phyloP scores from a whole-genome alignment of 1,139 yeast species.

The Diutina scorzettiae region DNA sequence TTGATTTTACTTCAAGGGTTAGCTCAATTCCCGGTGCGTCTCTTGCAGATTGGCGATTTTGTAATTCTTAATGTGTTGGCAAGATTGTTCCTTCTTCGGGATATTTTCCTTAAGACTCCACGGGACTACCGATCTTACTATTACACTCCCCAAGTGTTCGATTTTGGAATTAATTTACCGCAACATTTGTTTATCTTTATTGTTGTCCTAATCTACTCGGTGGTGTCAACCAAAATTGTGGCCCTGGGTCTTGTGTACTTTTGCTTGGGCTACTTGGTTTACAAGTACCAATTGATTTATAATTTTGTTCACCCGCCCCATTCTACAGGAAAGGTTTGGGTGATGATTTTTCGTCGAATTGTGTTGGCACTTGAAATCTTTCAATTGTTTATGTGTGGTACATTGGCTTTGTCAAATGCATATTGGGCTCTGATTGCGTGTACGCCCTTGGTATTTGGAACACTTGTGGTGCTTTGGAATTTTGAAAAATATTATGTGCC shows the following conservation, averaged over 20 bases:
- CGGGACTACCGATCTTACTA: slow-evolving; percentile 35
- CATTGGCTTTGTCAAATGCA: slow-evolving; percentile 49
- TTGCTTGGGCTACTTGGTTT: slow-evolving; percentile 49
- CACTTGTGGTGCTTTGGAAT: slow-evolving; percentile 61
- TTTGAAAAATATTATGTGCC: slow-evolving; percentile 78
- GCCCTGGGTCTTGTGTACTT: slow-evolving; percentile 57
- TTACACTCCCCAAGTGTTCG: slow-evolving; percentile 53
- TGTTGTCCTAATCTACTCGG: slow-evolving; percentile 49
- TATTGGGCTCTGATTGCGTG: slow-evolving; percentile 28
- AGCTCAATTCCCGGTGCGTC: slow-evolving; percentile 72
- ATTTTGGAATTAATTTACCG: slow-evolving; percentile 53
- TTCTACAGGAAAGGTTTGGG: slow-evolving; percentile 64
- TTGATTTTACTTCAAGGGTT: slow-evolving; percentile 73
- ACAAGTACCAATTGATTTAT: slow-evolving; percentile 52
- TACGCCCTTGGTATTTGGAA: slow-evolving; percentile 62
- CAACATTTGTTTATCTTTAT: slow-evolving; percentile 53
- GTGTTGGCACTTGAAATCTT: slow-evolving; percentile 46
- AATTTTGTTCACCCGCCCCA: slow-evolving; percentile 63
- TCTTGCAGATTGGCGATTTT: slow-evolving; percentile 56
- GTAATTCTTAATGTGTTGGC: slow-evolving; percentile 34
- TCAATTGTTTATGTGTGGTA: slow-evolving; percentile 59
- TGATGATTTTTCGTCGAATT: slow-evolving; percentile 47
- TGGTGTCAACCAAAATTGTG: slow-evolving; percentile 52
- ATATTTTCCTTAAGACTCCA: slow-evolving; percentile 40
- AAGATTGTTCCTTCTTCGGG: slow-evolving; percentile 42